phyloP scores from a whole-genome alignment of 768 basidiomycete genomes.

The Goffeauzyma gilvescens region DNA sequence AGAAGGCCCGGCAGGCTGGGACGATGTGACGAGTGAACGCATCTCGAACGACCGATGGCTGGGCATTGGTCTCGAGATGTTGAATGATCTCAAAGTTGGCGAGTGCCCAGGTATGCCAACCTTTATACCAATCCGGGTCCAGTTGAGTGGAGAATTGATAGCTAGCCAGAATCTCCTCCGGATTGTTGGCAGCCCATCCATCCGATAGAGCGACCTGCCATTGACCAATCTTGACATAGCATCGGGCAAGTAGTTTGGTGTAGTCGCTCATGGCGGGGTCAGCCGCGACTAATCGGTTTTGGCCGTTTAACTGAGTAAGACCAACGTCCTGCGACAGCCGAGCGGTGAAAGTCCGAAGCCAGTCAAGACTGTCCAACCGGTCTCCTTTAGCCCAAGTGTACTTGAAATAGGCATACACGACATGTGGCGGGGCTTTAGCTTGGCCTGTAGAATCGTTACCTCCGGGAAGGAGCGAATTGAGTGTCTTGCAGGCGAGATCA shows the following conservation, averaged over 20 bases:
- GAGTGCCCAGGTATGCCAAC: conserved; percentile 97
- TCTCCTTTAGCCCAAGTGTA: conserved; percentile 82
- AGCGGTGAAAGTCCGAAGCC: conserved; percentile 63
- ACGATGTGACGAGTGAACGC: conserved; percentile 61
- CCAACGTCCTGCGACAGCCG: conserved; percentile 58
- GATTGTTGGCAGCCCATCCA: conserved; percentile 56
- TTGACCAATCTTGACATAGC: conserved; percentile 87
- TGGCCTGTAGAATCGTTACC: conserved; percentile 22
- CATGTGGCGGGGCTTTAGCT: conserved; percentile 69
- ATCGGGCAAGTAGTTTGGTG: conserved; percentile 76
- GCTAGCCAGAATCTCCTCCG: conserved; percentile 61
- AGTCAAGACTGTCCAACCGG: conserved; percentile 49
- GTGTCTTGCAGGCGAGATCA: conserved; percentile 87
- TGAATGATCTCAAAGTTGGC: conserved; percentile 87
- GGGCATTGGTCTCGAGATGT: conserved; percentile 52
- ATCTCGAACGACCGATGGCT: conserved; percentile 39
- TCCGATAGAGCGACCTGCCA: conserved; percentile 73
- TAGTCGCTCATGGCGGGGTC: conserved; percentile 39
- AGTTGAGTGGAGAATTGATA: conserved; percentile 76
- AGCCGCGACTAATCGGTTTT: conserved; percentile 30
- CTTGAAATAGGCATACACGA: conserved; percentile 89
- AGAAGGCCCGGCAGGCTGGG: conserved; percentile 52
- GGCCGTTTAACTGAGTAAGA: conserved; percentile 39
- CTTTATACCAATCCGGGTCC: conserved; percentile 94
- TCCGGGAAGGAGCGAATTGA: conserved; percentile 64